A percentile compares a stretch with the other conserved stretches of the same genome.
Conservation (phyloP, 1,284 basidiomycete genomes). For the Ganoderma multipileum region DNA sequence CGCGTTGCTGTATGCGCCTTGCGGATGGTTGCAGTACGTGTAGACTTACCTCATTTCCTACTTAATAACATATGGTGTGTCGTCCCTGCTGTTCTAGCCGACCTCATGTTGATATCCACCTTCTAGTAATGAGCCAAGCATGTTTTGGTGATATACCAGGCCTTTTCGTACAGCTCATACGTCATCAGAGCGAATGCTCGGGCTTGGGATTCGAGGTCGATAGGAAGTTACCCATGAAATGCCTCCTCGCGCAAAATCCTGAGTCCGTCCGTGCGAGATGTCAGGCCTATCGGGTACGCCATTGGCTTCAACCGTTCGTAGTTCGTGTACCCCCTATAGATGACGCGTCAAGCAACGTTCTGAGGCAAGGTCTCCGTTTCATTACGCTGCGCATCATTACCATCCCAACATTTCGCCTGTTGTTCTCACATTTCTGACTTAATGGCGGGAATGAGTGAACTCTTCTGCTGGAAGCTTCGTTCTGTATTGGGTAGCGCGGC, state of each 20-base stretch:
- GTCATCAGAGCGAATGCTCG: neutral
- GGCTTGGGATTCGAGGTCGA: neutral
- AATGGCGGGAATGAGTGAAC: neutral
- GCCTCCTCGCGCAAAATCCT: neutral
- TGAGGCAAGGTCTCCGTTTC: neutral
- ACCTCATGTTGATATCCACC: constrained; percentile 20
- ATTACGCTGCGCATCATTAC: neutral
- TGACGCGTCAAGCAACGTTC: neutral
- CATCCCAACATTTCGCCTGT: neutral
- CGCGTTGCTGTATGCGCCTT: neutral
- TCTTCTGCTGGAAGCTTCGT: constrained; percentile 1
- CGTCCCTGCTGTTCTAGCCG: constrained; percentile 7
- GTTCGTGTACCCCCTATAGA: neutral
- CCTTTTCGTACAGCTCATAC: neutral
- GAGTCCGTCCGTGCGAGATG: neutral
- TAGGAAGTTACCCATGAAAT: neutral
- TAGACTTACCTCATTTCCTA: constrained; percentile 28
- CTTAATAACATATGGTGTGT: constrained; percentile 26
- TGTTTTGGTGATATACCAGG: constrained; percentile 6
- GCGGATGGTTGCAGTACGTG: constrained; percentile 22
- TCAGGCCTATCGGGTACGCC: neutral
- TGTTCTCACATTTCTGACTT: neutral
- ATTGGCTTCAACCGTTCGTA: neutral
- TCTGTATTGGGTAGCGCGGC: neutral
- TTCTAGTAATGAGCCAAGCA: constrained; percentile 17